Base-by-base conservation (phyloP, 208 protist species). In the Crithidia acanthocephali region DNA sequence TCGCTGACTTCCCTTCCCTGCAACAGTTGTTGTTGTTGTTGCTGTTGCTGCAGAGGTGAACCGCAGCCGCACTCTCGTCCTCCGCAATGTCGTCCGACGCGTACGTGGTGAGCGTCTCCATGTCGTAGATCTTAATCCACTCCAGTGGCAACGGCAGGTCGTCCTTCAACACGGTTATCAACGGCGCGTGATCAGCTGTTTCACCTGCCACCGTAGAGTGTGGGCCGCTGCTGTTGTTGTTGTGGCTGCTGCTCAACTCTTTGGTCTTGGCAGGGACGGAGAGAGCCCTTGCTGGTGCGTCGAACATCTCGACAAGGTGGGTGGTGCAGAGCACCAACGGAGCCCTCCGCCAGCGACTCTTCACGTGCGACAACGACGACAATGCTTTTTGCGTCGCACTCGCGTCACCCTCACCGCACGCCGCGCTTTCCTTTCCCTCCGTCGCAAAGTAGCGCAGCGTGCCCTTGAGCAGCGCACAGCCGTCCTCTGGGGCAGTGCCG, bases 401-500 rank as follows among this genome's bases (percentile, higher is more conserved):
- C n/a, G n/a, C n/a, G n/a, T 11, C 22, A 10, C 22, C 5, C 1
- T 32, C n/a, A 11, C 23, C 22, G 13, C 27, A 22, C 2, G 13
- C 28, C 6, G 8, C 8, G 1, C n/a, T 5, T 11, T 6, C 2
- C 1, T 23, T 53, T 16, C 51, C 56, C 7, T 30, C 79, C 48
- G 44, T 63, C 44, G 74, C 80, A 42, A 90, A 83, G 70, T 81
- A 86, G 16, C 71, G 70, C 16, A 97, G 40, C 2, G 85, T 82
- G 1, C 83, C 79, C 1, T 87, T 84, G 50, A 97, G 85, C 25
- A 98, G 78, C 15, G 93, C 89, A 16, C 81, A 76, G n/a, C 86
- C 93, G 71, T 98, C 94, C 33, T 85, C 72, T 0, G 94, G 79
- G n/a, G 89, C 64, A 18, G 95, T 98, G 28, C 95, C 97, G 33